Conservation (phyloP, 2,329 filamentous ascomycete genomes). For the Beauveria australis region DNA sequence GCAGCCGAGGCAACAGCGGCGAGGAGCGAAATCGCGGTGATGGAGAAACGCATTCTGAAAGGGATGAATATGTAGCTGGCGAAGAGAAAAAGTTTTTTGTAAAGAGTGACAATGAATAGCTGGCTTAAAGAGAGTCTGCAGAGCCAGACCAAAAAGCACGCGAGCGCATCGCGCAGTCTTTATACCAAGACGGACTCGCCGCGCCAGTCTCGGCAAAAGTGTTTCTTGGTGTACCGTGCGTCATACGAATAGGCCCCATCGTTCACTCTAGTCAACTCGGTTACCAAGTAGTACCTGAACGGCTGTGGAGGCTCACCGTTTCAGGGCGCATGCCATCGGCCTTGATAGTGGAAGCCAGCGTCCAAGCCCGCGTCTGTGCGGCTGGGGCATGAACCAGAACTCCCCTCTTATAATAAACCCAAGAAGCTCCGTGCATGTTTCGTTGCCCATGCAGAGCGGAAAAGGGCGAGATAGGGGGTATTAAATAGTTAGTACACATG, state of each 20-base stretch:
- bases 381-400: not conserved
- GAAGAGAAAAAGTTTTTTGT: not conserved
- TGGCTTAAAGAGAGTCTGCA: not conserved
- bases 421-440: not conserved
- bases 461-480: not conserved
- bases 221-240: not conserved
- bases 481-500: not conserved
- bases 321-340: not conserved
- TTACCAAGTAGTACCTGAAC: not conserved
- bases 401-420: not conserved
- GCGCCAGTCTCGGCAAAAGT: not conserved
- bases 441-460: not conserved
- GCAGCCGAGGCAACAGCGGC: not conserved
- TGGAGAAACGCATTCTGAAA: slow-evolving; percentile 1
- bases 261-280: not conserved
- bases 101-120: not conserved
- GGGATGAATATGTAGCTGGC: not conserved
- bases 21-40: not conserved
- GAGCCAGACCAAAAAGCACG: too few relatives aligned
- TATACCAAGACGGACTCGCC: not conserved
- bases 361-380: slow-evolving; percentile 7
- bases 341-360: not conserved
- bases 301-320: not conserved
- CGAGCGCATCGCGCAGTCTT: not conserved
- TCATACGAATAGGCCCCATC: not conserved